Percentiles rank a stretch among this genome's conserved stretches.
Conservation (phyloP, 305 asterid species). For the Fraxinus sp. region DNA sequence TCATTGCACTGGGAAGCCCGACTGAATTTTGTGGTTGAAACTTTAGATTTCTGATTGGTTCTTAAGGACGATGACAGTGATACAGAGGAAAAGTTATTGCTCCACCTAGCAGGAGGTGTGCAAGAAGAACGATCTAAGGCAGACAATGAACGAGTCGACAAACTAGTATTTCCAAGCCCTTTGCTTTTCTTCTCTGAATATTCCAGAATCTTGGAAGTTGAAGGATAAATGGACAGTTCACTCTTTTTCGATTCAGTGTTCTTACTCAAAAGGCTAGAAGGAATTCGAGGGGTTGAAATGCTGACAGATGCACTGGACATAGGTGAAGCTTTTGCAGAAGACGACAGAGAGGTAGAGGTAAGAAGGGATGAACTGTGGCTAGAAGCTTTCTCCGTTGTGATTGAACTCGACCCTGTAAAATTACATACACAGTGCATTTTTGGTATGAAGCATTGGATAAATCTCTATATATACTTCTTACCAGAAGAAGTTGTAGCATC, state of each 20-base stretch:
- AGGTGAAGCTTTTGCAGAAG: not conserved
- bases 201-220: conserved; percentile 31
- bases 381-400: conserved; percentile 25
- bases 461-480: conserved; percentile 13
- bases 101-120: conserved; percentile 9
- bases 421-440: not conserved
- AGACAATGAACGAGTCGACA: conserved; percentile 16
- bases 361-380: conserved; percentile 10
- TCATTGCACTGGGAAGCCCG: not conserved
- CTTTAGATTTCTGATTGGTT: conserved; percentile 24
- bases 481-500: conserved; percentile 27
- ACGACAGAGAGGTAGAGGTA: conserved; percentile 17
- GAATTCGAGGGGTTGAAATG: conserved; percentile 25
- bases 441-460: not conserved
- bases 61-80: conserved; percentile 19
- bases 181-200: conserved; percentile 21
- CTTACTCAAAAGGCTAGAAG: conserved; percentile 23
- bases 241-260: conserved; percentile 26
- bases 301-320: not conserved
- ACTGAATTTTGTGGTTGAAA: not conserved
- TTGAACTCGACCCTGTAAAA: conserved; percentile 32
- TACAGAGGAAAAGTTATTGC: not conserved
- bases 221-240: conserved; percentile 27
- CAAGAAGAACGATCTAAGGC: not conserved
- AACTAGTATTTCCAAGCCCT: conserved; percentile 17